Conservation (phyloP, 345 rosid species). For the Eucalyptus tenuipes region DNA sequence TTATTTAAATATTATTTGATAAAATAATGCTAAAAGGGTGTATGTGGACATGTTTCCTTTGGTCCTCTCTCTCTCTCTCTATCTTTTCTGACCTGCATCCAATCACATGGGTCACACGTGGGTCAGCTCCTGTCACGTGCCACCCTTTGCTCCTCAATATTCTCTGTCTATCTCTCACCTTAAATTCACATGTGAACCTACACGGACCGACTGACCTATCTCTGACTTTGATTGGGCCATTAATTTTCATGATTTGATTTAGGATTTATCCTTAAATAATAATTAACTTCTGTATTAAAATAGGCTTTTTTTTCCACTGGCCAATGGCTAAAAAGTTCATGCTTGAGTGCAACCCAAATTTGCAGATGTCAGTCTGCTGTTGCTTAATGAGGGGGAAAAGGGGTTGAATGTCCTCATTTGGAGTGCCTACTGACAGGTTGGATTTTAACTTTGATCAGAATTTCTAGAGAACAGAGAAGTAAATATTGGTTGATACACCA, state of each 20-base stretch:
- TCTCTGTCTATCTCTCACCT: not conserved
- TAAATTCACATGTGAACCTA: not conserved
- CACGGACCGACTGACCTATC: not conserved
- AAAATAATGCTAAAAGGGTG: not conserved
- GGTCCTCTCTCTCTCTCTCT: not conserved
- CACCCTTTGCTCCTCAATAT: conserved; percentile 30
- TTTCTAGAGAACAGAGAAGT: not conserved
- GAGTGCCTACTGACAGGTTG: not conserved
- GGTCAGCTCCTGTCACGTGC: conserved; percentile 62
- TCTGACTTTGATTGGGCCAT: not conserved
- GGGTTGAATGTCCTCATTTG: not conserved
- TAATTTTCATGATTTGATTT: not conserved
- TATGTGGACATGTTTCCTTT: conserved; percentile 12
- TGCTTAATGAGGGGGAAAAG: not conserved
- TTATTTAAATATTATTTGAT: not conserved
- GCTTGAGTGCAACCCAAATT: not conserved
- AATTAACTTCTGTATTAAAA: not conserved
- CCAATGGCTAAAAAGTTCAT: not conserved
- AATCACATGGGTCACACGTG: conserved; percentile 56
- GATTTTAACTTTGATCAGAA: not conserved
- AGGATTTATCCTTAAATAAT: not conserved
- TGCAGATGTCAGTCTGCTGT: not conserved
- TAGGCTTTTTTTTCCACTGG: not conserved
- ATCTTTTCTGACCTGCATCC: not conserved
- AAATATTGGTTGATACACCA: not conserved